phyloP scores from a whole-genome alignment of 2,329 filamentous ascomycete genomes.

The Penicillium hesseltinei region DNA sequence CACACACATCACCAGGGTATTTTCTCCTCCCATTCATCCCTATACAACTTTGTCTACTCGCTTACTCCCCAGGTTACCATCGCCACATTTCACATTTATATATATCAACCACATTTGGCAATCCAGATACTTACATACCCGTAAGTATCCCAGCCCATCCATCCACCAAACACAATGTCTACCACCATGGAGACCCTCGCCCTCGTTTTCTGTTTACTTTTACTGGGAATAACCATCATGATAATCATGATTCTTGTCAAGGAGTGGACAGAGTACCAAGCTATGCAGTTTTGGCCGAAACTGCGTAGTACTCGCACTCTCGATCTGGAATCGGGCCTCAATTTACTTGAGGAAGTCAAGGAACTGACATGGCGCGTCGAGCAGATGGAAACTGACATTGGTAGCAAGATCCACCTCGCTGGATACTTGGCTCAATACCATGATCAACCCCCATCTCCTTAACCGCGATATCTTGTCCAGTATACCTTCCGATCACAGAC shows the following conservation, averaged over 20 bases:
- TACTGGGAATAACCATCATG: conserved; percentile 2
- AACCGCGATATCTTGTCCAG: not conserved
- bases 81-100: not conserved
- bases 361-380: not conserved
- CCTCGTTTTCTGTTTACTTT: not conserved
- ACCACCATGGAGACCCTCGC: not conserved
- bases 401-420: not conserved
- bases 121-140: not conserved
- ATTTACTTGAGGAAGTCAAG: not conserved
- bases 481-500: not conserved
- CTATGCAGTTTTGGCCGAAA: conserved; percentile 8
- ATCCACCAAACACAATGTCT: not conserved
- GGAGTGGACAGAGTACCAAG: conserved; percentile 7
- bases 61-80: not conserved
- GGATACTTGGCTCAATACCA: not conserved
- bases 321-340: conserved; percentile 4
- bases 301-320: conserved; percentile 1
- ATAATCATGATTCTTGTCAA: conserved; percentile 6
- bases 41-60: not conserved
- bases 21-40: not conserved
- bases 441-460: not conserved
- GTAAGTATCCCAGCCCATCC: not conserved
- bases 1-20: not conserved
- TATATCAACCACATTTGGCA: not conserved
- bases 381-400: not conserved